Evolutionary conservation across 139 green algal genomes (phyloP).

Genomic region (Haematococcus sp.): DNA sequence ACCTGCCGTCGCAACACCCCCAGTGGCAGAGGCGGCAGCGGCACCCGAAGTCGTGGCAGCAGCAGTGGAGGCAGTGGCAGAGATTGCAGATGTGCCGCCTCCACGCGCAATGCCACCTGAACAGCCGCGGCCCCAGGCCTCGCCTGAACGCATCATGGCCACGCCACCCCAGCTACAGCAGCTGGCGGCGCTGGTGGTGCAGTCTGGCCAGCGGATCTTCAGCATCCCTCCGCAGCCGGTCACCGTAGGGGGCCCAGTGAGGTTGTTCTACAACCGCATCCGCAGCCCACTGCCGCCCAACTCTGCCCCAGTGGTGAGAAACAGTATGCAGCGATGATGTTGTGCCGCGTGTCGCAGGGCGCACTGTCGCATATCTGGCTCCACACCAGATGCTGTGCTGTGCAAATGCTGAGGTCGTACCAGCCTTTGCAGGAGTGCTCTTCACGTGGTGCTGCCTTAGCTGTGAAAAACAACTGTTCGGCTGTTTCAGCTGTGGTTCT

Average conservation of each 20-base stretch:
- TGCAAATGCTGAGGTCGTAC: too few species aligned
- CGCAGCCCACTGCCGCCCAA: slow-evolving; percentile 49
- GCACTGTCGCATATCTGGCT: too few species aligned
- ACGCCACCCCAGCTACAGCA: slow-evolving; percentile 21
- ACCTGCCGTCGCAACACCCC: not conserved
- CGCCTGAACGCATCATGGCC: not conserved
- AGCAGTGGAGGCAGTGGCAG: not conserved
- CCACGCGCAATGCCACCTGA: not conserved
- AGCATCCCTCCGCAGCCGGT: slow-evolving; percentile 29
- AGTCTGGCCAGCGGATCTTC: slow-evolving; percentile 30
- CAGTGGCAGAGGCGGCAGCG: not conserved
- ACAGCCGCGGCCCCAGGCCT: not conserved
- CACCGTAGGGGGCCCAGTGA: slow-evolving; percentile 2
- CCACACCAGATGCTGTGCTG: too few species aligned
- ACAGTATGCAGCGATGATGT: not conserved
- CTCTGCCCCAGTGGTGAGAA: not conserved
- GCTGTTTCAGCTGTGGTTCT: too few species aligned
- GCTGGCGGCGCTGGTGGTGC: slow-evolving; percentile 18
- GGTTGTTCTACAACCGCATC: slow-evolving; percentile 71
- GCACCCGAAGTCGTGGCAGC: not conserved
- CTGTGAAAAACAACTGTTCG: too few species aligned
- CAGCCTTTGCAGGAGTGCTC: too few species aligned
- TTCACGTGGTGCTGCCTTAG: too few species aligned
- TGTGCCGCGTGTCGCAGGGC: not conserved
- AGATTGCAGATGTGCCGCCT: not conserved